These are phyloP conservation scores for Cronartium quercuum DNA, from an alignment of 1,284 basidiomycete genomes.

Conservation along the genomic window DNA sequence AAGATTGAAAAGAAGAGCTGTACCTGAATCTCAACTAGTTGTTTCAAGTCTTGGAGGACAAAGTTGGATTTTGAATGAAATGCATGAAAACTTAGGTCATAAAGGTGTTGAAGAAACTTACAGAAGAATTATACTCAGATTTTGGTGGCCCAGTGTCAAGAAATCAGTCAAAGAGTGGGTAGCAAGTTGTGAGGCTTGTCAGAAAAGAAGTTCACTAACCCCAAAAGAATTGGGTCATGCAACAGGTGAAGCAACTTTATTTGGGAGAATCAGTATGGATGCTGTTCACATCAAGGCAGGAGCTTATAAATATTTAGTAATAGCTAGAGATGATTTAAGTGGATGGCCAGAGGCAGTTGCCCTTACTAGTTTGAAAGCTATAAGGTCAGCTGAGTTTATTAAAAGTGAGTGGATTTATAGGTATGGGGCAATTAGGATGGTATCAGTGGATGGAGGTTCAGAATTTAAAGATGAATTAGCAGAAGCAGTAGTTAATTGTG, in stretches of 20 bases:
- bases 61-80: not conserved
- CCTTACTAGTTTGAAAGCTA: not conserved
- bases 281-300: conserved; percentile 18
- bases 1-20: not conserved
- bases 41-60: not conserved
- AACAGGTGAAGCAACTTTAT: not conserved
- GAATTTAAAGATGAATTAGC: conserved; percentile 16
- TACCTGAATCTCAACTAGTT: not conserved
- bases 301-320: conserved; percentile 10
- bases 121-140: not conserved
- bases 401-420: conserved; percentile 1
- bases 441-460: not conserved
- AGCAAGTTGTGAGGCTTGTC: conserved; percentile 6
- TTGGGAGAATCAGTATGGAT: conserved; percentile 7
- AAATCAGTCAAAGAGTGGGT: not conserved
- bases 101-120: not conserved
- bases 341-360: conserved; percentile 20
- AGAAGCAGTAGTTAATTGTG: not conserved
- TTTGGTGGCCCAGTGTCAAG: not conserved
- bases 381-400: conserved; percentile 11
- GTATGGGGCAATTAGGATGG: not conserved
- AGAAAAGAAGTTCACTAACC: not conserved
- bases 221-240: not conserved
- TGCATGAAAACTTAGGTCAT: conserved; percentile 21
- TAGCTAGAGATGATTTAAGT: conserved; percentile 30